Percentiles rank a stretch among this genome's conserved stretches.
Evolutionary conservation across 768 basidiomycete genomes (phyloP).

Genomic region (Lyophyllum decastes): DNA sequence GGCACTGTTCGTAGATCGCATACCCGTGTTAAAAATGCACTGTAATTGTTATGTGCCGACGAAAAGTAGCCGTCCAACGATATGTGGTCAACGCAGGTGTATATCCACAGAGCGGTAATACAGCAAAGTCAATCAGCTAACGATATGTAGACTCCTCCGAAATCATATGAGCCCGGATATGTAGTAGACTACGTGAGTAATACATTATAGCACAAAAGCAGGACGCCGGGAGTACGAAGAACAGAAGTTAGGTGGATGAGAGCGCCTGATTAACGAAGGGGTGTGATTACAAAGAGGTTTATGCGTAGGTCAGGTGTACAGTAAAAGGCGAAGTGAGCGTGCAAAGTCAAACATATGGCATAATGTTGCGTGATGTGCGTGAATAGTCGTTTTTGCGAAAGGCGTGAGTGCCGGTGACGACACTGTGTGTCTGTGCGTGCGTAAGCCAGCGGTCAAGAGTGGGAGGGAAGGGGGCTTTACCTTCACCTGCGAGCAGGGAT

Average conservation of each 20-base stretch:
- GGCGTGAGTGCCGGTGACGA: not conserved
- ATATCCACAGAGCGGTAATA: constrained; percentile 7
- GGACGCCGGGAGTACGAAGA: not conserved
- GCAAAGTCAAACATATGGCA: constrained; percentile 1
- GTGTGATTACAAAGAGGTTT: constrained; percentile 8
- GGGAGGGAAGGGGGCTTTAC: not conserved
- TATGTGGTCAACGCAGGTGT: constrained; percentile 5
- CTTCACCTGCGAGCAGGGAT: constrained; percentile 16
- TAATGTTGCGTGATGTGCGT: not conserved
- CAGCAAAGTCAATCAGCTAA: constrained; percentile 9
- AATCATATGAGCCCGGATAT: too few species aligned
- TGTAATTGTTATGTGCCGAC: not conserved
- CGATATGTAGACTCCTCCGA: too few species aligned
- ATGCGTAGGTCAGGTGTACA: not conserved
- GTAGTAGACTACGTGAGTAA: too few species aligned
- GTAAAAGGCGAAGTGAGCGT: constrained; percentile 11
- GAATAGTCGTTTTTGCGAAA: not conserved
- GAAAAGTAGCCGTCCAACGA: too few species aligned
- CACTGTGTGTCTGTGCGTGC: not conserved
- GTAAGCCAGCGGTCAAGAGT: not conserved
- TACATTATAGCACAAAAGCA: not conserved
- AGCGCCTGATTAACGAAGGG: constrained; percentile 9
- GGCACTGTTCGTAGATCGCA: not conserved
- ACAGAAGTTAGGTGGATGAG: not conserved
- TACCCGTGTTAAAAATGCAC: not conserved